A percentile compares a stretch with the other conserved stretches of the same genome.
Evolutionary conservation across 257 asterid species (phyloP).

Genomic region (Mentha longifolia): DNA sequence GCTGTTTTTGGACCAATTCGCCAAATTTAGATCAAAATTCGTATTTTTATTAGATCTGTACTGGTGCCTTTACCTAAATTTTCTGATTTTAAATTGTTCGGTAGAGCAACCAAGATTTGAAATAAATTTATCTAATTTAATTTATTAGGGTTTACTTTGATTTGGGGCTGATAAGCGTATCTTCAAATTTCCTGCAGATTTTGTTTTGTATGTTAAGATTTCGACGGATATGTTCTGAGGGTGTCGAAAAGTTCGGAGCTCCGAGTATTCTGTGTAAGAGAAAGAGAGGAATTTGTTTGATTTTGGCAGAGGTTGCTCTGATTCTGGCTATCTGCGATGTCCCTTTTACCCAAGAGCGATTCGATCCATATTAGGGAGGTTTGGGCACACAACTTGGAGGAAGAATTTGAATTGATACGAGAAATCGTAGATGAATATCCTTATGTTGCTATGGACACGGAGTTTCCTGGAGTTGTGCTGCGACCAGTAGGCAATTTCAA

Average conservation of each 20-base stretch:
- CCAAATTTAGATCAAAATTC: conserved; percentile 2
- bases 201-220: conserved; percentile 28
- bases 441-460: conserved; percentile 80
- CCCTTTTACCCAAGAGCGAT: conserved; percentile 61
- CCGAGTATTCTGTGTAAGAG: background rate
- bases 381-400: conserved; percentile 72
- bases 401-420: conserved; percentile 66
- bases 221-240: conserved; percentile 25
- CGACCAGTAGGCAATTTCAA: conserved; percentile 66
- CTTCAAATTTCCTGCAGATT: conserved; percentile 46
- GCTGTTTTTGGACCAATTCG: background rate
- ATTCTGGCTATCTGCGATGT: conserved; percentile 47
- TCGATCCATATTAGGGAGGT: conserved; percentile 78
- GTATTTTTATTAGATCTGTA: conserved; percentile 9
- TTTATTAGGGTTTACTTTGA: background rate
- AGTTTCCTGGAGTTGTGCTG: conserved; percentile 72
- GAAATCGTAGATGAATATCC: conserved; percentile 69
- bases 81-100: background rate
- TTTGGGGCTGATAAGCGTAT: conserved; percentile 21
- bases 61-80: background rate
- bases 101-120: background rate
- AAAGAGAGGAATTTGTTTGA: background rate
- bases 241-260: conserved; percentile 10
- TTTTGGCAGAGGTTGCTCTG: conserved; percentile 21
- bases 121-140: background rate